Conservation (phyloP, 2,329 filamentous ascomycete genomes). For the Xylariaceae sp. region DNA sequence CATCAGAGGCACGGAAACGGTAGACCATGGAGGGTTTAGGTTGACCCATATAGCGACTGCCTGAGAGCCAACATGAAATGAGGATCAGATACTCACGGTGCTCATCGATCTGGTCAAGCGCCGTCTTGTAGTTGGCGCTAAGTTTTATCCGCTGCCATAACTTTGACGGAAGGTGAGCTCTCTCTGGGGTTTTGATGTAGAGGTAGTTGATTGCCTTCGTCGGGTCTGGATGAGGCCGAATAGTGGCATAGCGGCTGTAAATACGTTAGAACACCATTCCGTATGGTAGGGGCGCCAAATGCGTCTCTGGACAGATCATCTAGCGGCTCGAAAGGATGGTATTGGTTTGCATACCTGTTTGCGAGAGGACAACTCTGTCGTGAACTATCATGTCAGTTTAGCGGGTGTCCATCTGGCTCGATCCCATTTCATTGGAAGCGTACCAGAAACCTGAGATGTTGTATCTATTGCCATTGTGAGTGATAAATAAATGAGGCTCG, state of each 20-base stretch:
- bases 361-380: conserved; percentile 52
- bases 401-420: not conserved
- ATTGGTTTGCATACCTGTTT: conserved; percentile 20
- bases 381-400: conserved; percentile 22
- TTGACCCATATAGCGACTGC: not conserved
- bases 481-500: not conserved
- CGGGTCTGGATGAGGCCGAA: conserved; percentile 39
- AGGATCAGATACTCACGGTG: conserved; percentile 64
- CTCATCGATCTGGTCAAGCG: conserved; percentile 81
- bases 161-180: conserved; percentile 72
- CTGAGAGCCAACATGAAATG: not conserved
- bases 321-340: no score
- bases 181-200: conserved; percentile 91
- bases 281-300: no score
- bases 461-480: conserved; percentile 42
- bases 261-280: not conserved
- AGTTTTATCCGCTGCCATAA: conserved; percentile 93
- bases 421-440: not conserved
- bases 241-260: conserved; percentile 17
- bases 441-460: conserved; percentile 57
- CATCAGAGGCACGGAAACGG: not conserved
- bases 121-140: conserved; percentile 84
- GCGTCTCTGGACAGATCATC: no score
- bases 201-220: conserved; percentile 81
- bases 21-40: no score